Evolutionary conservation across 345 rosid species (phyloP), one percentile per base, ranked within the genome.

Genomic region (Litchi chinensis): DNA sequence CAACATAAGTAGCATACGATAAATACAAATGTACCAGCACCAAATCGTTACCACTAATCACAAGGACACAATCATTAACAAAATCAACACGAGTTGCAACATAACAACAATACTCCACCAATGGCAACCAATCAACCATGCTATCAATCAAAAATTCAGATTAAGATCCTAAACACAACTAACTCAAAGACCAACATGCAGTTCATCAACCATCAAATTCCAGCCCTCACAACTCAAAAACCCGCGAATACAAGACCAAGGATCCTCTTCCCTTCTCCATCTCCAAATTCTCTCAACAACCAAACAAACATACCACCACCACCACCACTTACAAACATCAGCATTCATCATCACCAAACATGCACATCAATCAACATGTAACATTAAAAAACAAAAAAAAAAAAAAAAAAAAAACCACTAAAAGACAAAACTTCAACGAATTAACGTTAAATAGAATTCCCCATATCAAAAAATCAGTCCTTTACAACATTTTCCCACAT

Each of bases 401-500:
- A 32, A 32, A 32, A 32, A 32, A 32, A 32, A 32, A 32, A 32
- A 26, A 26, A 26, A 26, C 1, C 37, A 32, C 37, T 32, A 32
- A 32, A 32, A 32, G 37, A 32, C 37, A 32, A 32, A 2, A 32
- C 37, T 32, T 3, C 37, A 32, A 2, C 37, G 37, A 32, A 32
- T 41, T 41, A 41, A 41, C 44, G 44, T 41, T 41, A 41, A 8
- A 41, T 41, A 41, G 7, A 41, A 41, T 41, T 41, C 9, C 9
- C 1, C 1, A 32, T 32, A 32, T 32, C 3, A 32, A 32, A 32
- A 32, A 2, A 32, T 41, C 52, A 41, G 21, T 10, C 11, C 52
- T 41, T 24, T 10, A 40, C 19, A 46, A 24, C 8, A 57, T 50
- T 64, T 70, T 64, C 83, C 71, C 37, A 44, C 71, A 16, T 69